These are phyloP conservation scores for Fomitopsis palustris DNA, from an alignment of 1,284 basidiomycete genomes.

Conservation along the genomic window DNA sequence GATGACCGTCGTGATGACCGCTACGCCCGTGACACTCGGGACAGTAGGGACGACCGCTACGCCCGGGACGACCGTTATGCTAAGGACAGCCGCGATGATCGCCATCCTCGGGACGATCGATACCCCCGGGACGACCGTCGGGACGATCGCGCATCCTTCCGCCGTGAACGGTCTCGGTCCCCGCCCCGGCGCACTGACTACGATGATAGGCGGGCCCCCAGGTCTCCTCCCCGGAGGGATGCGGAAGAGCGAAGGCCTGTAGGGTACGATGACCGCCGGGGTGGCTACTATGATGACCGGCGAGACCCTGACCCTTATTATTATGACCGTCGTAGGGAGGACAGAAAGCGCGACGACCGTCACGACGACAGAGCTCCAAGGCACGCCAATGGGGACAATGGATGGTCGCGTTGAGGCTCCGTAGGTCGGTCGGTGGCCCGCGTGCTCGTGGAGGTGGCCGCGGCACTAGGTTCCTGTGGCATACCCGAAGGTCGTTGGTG, in stretches of 20 bases:
- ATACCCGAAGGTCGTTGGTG: background rate
- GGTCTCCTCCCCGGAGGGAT: conserved; percentile 75
- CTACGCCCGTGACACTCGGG: conserved; percentile 36
- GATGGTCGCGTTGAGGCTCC: conserved; percentile 28
- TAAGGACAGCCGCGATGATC: conserved; percentile 42
- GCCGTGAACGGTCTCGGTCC: conserved; percentile 75
- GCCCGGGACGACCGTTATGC: conserved; percentile 32
- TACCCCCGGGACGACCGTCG: conserved; percentile 47
- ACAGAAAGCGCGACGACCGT: conserved; percentile 71
- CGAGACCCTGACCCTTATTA: conserved; percentile 72
- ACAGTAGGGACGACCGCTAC: conserved; percentile 46
- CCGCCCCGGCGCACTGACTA: conserved; percentile 57
- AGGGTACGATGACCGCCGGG: conserved; percentile 83
- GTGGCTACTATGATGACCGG: conserved; percentile 68
- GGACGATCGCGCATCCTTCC: conserved; percentile 37
- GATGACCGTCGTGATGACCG: conserved; percentile 42
- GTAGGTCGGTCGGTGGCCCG: background rate
- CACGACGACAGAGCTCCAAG: conserved; percentile 68
- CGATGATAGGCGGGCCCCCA: conserved; percentile 69
- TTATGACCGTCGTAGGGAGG: conserved; percentile 81
- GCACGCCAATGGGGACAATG: conserved; percentile 68
- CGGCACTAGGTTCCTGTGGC: background rate
- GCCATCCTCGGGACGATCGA: conserved; percentile 51
- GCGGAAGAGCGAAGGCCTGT: conserved; percentile 76
- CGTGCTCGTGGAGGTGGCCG: background rate